Percentiles rank a stretch among this genome's conserved stretches.
phyloP scores from a whole-genome alignment of 2,329 filamentous ascomycete genomes.

The Ascomycota sp. region DNA sequence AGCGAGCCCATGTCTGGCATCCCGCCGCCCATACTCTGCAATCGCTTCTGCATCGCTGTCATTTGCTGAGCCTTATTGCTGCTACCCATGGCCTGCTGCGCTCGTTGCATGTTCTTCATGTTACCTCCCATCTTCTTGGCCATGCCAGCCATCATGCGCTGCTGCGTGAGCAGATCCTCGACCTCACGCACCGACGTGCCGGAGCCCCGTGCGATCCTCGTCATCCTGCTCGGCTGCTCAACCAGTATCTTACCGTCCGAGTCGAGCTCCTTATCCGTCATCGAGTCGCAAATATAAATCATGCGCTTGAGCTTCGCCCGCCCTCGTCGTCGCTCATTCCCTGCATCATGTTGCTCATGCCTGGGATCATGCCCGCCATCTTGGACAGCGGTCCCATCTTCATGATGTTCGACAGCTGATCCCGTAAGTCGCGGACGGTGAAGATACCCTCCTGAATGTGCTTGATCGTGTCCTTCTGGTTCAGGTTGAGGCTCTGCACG shows the following conservation, averaged over 20 bases:
- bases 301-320: constrained; percentile 87
- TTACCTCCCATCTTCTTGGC: constrained; percentile 97
- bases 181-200: constrained; percentile 84
- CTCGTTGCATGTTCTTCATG: constrained; percentile 94
- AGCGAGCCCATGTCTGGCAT: constrained; percentile 73
- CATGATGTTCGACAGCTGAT: constrained; percentile 96
- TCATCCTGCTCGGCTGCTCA: constrained; percentile 83
- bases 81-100: constrained; percentile 76
- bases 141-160: constrained; percentile 98
- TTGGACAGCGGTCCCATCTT: constrained; percentile 97
- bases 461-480: constrained; percentile 98
- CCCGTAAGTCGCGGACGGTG: constrained; percentile 79
- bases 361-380: constrained; percentile 97
- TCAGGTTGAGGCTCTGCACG: constrained; percentile 83
- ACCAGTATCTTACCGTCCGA: constrained; percentile 87
- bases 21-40: constrained; percentile 70
- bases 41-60: constrained; percentile 88
- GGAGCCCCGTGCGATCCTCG: constrained; percentile 70
- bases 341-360: constrained; percentile 80
- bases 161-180: constrained; percentile 91
- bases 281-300: constrained; percentile 97
- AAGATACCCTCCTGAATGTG: constrained; percentile 95
- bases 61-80: constrained; percentile 85
- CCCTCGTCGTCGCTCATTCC: constrained; percentile 96
- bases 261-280: constrained; percentile 92